Conservation (phyloP, 495 filamentous ascomycete species). For the Penicillium silybi region DNA sequence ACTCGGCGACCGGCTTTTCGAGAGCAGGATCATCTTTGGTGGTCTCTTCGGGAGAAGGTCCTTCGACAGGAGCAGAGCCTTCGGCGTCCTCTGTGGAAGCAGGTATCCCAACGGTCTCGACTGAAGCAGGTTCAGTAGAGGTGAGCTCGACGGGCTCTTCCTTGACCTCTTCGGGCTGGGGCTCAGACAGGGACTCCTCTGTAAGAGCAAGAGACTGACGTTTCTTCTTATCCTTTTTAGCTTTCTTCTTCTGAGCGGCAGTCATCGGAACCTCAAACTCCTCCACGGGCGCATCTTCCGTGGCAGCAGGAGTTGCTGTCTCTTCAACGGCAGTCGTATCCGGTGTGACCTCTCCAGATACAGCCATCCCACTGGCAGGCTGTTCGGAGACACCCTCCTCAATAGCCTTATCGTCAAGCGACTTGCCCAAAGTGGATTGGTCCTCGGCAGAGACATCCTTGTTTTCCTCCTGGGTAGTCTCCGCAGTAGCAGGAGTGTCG, state of each 20-base stretch:
- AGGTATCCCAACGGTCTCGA: not conserved
- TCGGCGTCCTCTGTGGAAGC: not conserved
- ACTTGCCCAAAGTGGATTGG: not conserved
- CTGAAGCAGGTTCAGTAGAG: not conserved
- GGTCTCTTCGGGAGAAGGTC: slow-evolving; percentile 1
- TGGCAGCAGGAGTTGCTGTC: not conserved
- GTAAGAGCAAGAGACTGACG: slow-evolving; percentile 22
- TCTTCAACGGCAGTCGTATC: not conserved
- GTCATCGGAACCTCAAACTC: slow-evolving; percentile 16
- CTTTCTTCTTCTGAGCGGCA: slow-evolving; percentile 9
- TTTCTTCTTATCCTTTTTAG: slow-evolving; percentile 24
- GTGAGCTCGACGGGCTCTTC: slow-evolving; percentile 6
- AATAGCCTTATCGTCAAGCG: not conserved
- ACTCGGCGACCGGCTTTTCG: not conserved
- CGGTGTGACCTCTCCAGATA: not conserved
- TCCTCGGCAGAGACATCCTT: not conserved
- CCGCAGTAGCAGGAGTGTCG: not conserved
- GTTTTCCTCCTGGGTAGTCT: not conserved
- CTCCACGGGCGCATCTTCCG: not conserved
- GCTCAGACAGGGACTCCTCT: slow-evolving; percentile 3
- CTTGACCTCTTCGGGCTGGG: slow-evolving; percentile 8
- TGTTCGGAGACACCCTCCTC: not conserved
- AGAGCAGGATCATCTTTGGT: not conserved
- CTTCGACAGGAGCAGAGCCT: not conserved
- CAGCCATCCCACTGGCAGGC: not conserved